Percentiles rank a stretch among this genome's conserved stretches.
Evolutionary conservation across 768 basidiomycete species (phyloP).

Genomic region (Lactarius tabidus): DNA sequence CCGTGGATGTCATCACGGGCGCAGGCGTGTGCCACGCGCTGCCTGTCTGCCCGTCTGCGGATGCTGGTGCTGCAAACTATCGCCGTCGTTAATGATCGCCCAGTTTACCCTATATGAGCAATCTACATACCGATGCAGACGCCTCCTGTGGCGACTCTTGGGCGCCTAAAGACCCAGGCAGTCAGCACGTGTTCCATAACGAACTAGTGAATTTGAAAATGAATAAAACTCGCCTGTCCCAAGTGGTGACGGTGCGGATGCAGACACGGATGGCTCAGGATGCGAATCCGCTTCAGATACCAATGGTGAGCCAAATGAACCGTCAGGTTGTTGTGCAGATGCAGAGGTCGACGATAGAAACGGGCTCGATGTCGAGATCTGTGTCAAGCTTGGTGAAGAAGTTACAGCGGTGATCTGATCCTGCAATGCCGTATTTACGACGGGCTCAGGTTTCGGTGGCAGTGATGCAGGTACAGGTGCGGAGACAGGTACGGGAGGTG

Average conservation of each 20-base stretch:
- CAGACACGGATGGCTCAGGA: slow-evolving; percentile 39
- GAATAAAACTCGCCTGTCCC: slow-evolving; percentile 8
- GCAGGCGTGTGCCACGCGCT: slow-evolving; percentile 20
- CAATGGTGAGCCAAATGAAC: slow-evolving; percentile 70
- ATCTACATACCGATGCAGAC: slow-evolving; percentile 10
- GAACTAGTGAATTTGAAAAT: background rate
- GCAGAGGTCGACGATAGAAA: slow-evolving; percentile 69
- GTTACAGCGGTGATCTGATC: slow-evolving; percentile 40
- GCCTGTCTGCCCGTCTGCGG: slow-evolving; percentile 14
- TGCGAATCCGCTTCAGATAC: slow-evolving; percentile 57
- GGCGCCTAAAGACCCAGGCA: background rate
- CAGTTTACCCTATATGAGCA: background rate
- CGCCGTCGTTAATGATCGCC: slow-evolving; percentile 1
- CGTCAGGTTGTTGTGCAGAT: slow-evolving; percentile 57
- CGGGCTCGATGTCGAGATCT: slow-evolving; percentile 77
- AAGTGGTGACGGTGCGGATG: slow-evolving; percentile 60
- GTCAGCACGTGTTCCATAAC: slow-evolving; percentile 4
- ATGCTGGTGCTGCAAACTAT: slow-evolving; percentile 5
- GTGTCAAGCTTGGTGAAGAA: slow-evolving; percentile 82
- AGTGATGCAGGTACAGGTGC: slow-evolving; percentile 37
- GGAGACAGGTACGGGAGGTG: slow-evolving; percentile 38
- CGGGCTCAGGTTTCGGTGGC: slow-evolving; percentile 30
- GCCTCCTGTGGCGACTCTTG: slow-evolving; percentile 19
- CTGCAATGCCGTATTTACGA: slow-evolving; percentile 25
- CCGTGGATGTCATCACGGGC: background rate